A percentile compares a stretch with the other conserved stretches of the same genome.
Evolutionary conservation across 1,284 basidiomycete species (phyloP).

Genomic region (Austroboletus novae-zelandiae): DNA sequence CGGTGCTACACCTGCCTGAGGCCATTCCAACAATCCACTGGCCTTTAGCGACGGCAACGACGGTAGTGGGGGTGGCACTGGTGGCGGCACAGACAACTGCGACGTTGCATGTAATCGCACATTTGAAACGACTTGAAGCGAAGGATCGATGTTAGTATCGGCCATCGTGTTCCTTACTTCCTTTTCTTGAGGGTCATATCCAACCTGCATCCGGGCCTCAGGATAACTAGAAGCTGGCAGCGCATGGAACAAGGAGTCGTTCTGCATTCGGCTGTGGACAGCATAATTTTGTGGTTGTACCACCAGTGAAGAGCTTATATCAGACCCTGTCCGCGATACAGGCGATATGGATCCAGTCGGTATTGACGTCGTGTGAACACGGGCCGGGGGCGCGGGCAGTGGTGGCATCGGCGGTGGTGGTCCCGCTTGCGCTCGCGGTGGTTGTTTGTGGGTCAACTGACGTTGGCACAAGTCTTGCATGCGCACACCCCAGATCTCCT

Average conservation of each 20-base stretch:
- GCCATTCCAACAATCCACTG: slow-evolving; percentile 64
- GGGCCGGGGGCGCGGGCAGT: slow-evolving; percentile 12
- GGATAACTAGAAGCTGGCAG: slow-evolving; percentile 13
- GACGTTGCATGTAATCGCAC: slow-evolving; percentile 16
- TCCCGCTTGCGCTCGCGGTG: slow-evolving; percentile 14
- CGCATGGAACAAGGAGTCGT: slow-evolving; percentile 19
- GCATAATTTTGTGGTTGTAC: slow-evolving; percentile 10
- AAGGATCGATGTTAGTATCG: slow-evolving; percentile 33
- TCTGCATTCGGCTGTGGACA: slow-evolving; percentile 16
- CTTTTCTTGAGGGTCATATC: slow-evolving; percentile 25
- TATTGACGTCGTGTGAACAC: slow-evolving; percentile 13
- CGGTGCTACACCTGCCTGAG: slow-evolving; percentile 15
- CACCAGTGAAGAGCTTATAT: slow-evolving; percentile 13
- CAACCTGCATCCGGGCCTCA: slow-evolving; percentile 19
- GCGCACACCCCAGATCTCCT: slow-evolving; percentile 61
- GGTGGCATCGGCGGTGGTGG: slow-evolving; percentile 18
- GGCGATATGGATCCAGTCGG: slow-evolving; percentile 22
- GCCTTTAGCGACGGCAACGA: slow-evolving; percentile 70
- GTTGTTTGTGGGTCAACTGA: slow-evolving; percentile 12
- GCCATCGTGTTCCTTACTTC: slow-evolving; percentile 20
- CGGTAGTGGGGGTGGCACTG: slow-evolving; percentile 18
- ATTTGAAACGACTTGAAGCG: slow-evolving; percentile 25
- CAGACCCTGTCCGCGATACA: slow-evolving; percentile 21
- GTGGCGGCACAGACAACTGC: slow-evolving; percentile 9
- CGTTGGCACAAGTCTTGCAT: slow-evolving; percentile 39